phyloP scores from a whole-genome alignment of 176 grass and related monocot genomes.

The Avena insularis region DNA sequence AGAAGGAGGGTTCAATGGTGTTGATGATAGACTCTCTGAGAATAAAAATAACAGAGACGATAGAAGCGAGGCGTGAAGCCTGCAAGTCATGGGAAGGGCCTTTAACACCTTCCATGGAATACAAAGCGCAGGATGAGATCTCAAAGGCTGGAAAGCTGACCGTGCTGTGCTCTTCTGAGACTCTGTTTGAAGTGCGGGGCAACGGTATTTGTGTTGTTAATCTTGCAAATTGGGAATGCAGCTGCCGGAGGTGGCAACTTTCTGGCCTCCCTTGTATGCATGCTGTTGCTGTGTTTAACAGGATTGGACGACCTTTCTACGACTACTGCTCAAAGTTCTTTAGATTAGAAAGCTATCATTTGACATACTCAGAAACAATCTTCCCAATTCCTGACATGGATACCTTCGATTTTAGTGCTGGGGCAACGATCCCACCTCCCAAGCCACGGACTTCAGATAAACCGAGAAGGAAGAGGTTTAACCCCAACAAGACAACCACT shows the following conservation, averaged over 20 bases:
- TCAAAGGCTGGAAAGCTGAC: constrained; percentile 70
- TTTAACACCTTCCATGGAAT: constrained; percentile 88
- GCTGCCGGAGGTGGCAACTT: constrained; percentile 91
- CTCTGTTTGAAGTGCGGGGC: constrained; percentile 94
- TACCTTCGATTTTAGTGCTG: constrained; percentile 72
- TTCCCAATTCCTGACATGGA: constrained; percentile 90
- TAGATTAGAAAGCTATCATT: constrained; percentile 71
- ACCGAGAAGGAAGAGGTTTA: constrained; percentile 88
- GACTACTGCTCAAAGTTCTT: constrained; percentile 88
- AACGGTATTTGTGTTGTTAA: constrained; percentile 87
- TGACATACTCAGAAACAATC: constrained; percentile 73
- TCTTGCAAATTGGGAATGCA: constrained; percentile 86
- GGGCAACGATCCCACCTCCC: constrained; percentile 73
- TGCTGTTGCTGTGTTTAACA: constrained; percentile 88
- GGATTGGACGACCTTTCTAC: constrained; percentile 64
- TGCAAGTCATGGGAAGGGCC: constrained; percentile 68
- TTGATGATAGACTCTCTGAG: constrained; percentile 79
- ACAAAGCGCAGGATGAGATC: constrained; percentile 78
- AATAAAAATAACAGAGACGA: constrained; percentile 71
- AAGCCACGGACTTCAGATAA: constrained; percentile 68
- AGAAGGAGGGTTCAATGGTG: constrained; percentile 83
- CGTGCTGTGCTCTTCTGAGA: constrained; percentile 90
- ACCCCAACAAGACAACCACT: constrained; percentile 71
- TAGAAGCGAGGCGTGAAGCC: constrained; percentile 73
- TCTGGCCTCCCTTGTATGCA: constrained; percentile 90